These are phyloP conservation scores for Didymella glomerata DNA, from an alignment of 2,329 filamentous ascomycete species.

Conservation along the genomic window DNA sequence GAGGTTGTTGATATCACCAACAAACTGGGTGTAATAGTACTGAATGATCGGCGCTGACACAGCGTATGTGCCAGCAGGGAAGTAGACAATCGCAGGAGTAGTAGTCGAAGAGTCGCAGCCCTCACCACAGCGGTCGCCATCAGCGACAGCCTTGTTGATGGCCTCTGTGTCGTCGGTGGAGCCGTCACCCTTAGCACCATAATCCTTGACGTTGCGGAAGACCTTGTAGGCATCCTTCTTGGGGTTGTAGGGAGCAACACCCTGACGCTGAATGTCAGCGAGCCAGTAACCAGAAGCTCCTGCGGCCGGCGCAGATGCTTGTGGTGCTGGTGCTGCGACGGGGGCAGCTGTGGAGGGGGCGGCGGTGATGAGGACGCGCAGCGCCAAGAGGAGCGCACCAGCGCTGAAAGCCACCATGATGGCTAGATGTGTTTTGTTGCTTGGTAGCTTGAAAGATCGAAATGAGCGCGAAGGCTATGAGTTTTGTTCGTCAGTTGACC, in stretches of 20 bases:
- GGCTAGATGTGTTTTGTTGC: conserved; percentile 32
- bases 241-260: conserved; percentile 69
- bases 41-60: conserved; percentile 82
- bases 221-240: conserved; percentile 67
- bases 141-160: conserved; percentile 83
- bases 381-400: conserved; percentile 49
- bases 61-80: conserved; percentile 85
- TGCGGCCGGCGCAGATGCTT: conserved; percentile 31
- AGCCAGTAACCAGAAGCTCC: conserved; percentile 70
- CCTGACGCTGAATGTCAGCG: conserved; percentile 72
- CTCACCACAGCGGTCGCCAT: conserved; percentile 80
- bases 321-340: conserved; percentile 28
- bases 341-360: conserved; percentile 42
- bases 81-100: conserved; percentile 89
- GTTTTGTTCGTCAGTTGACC: conserved; percentile 40
- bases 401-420: conserved; percentile 52
- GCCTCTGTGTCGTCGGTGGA: conserved; percentile 83
- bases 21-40: conserved; percentile 92
- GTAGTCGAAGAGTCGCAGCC: conserved; percentile 84
- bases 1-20: conserved; percentile 77
- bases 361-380: conserved; percentile 48
- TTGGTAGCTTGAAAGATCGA: conserved; percentile 25
- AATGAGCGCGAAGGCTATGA: conserved; percentile 34
- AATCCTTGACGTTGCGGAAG: conserved; percentile 60
- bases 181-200: conserved; percentile 64